These are phyloP conservation scores for Wickerhamomyces ciferrii DNA, from an alignment of 805 yeast genomes.

Conservation along the genomic window DNA sequence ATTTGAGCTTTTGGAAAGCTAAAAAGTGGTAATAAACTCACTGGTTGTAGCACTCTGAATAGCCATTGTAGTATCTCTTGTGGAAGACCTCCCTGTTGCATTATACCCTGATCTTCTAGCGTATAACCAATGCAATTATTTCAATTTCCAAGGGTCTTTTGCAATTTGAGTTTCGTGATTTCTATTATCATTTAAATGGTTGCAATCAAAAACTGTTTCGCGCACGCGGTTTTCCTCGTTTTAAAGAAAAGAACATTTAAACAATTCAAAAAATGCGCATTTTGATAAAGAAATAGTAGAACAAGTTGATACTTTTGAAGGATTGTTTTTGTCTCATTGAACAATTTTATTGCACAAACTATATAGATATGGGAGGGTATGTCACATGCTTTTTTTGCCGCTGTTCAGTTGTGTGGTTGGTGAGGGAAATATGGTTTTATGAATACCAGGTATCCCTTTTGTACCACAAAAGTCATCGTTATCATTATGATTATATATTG, in stretches of 20 bases:
- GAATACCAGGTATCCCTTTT: not conserved
- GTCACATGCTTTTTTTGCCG: not conserved
- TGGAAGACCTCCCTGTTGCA: conserved; percentile 9
- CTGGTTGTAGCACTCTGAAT: conserved; percentile 47
- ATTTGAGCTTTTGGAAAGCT: not conserved
- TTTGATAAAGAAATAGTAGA: not conserved
- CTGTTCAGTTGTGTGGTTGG: too few species aligned
- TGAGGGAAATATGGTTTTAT: too few species aligned
- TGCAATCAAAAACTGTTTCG: too few species aligned
- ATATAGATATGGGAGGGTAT: not conserved
- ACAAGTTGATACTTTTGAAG: too few species aligned
- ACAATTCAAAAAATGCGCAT: not conserved
- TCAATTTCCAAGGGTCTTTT: not conserved
- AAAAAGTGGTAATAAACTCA: conserved; percentile 14
- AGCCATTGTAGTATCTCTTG: conserved; percentile 48
- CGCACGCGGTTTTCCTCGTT: not conserved
- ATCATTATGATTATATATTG: too few species aligned
- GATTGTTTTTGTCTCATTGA: too few species aligned
- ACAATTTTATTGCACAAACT: not conserved
- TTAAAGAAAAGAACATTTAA: not conserved
- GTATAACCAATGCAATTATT: too few species aligned
- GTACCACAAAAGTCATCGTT: not conserved
- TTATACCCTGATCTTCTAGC: not conserved
- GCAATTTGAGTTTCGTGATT: not conserved
- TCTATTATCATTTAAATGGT: too few species aligned